phyloP scores from a whole-genome alignment of 2,329 filamentous ascomycete genomes.

The Cladophialophora exuberans region DNA sequence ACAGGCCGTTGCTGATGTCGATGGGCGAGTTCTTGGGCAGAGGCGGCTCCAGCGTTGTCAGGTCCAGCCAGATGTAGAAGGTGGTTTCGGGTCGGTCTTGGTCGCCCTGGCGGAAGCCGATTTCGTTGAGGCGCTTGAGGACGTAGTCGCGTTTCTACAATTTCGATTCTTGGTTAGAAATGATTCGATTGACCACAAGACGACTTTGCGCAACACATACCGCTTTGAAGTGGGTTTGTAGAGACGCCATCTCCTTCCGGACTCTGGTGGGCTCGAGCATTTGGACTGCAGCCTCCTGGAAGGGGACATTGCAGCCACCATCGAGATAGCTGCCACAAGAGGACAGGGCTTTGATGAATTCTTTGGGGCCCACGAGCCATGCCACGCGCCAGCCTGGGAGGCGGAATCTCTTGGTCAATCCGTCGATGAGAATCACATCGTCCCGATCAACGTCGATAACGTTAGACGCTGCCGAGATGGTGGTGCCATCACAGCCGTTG shows the following conservation, averaged over 20 bases:
- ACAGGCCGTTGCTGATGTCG: slow-evolving; percentile 85
- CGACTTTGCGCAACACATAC: not conserved
- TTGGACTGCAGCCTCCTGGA: slow-evolving; percentile 88
- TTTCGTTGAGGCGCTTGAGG: slow-evolving; percentile 74
- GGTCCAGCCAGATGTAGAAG: slow-evolving; percentile 85
- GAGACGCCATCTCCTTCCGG: slow-evolving; percentile 80
- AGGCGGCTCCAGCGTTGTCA: slow-evolving; percentile 53
- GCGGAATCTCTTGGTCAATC: slow-evolving; percentile 94
- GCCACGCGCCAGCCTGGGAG: slow-evolving; percentile 95
- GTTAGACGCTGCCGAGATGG: slow-evolving; percentile 87
- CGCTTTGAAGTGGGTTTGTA: slow-evolving; percentile 80
- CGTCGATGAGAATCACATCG: slow-evolving; percentile 92
- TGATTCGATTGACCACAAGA: no score
- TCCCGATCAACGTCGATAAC: slow-evolving; percentile 83
- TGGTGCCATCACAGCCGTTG: slow-evolving; percentile 83
- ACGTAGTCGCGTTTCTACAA: slow-evolving; percentile 93
- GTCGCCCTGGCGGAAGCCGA: slow-evolving; percentile 74
- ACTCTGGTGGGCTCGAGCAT: slow-evolving; percentile 90
- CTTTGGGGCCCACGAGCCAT: slow-evolving; percentile 94
- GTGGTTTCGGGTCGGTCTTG: slow-evolving; percentile 85
- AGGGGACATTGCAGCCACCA: slow-evolving; percentile 90
- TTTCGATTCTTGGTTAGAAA: no score
- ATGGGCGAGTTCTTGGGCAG: slow-evolving; percentile 60
- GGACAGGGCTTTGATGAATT: slow-evolving; percentile 91
- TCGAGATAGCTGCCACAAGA: slow-evolving; percentile 93